These are phyloP conservation scores for Haberlea rhodopensis DNA, from an alignment of 257 asterid genomes.

Conservation along the genomic window DNA sequence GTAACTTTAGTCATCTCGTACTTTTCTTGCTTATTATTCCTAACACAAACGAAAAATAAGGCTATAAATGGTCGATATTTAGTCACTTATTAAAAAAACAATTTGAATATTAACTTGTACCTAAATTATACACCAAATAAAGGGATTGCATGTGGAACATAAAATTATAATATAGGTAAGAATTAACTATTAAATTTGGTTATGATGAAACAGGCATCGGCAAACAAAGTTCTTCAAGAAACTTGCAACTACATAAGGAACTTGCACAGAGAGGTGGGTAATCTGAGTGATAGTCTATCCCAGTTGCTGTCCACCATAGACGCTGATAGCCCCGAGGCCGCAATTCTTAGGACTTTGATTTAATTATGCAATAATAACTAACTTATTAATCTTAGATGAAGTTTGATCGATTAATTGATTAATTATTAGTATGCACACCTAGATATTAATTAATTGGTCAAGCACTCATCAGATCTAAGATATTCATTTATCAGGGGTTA, in stretches of 20 bases:
- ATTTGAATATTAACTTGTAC: no score
- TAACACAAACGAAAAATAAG: no score
- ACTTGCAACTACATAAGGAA: slow-evolving; percentile 89
- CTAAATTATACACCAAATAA: neutral
- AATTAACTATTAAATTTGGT: neutral
- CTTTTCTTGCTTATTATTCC: no score
- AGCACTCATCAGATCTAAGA: neutral
- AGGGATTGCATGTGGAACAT: no score
- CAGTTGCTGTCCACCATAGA: slow-evolving; percentile 78
- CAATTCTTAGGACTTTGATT: slow-evolving; percentile 80
- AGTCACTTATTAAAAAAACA: no score
- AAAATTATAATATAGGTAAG: no score
- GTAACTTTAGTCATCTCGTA: no score
- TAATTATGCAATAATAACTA: neutral
- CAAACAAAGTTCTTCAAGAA: slow-evolving; percentile 85
- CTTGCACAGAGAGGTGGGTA: slow-evolving; percentile 84
- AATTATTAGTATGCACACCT: neutral
- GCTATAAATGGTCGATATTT: no score
- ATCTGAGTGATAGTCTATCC: slow-evolving; percentile 85
- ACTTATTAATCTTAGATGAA: neutral
- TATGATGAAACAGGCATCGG: slow-evolving; percentile 62
- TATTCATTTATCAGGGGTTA: neutral
- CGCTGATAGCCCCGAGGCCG: slow-evolving; percentile 87
- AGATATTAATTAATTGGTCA: neutral
- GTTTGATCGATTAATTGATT: no score